Base-by-base conservation (phyloP, 1,284 basidiomycete genomes). In the Trichosporon coremiiforme region DNA sequence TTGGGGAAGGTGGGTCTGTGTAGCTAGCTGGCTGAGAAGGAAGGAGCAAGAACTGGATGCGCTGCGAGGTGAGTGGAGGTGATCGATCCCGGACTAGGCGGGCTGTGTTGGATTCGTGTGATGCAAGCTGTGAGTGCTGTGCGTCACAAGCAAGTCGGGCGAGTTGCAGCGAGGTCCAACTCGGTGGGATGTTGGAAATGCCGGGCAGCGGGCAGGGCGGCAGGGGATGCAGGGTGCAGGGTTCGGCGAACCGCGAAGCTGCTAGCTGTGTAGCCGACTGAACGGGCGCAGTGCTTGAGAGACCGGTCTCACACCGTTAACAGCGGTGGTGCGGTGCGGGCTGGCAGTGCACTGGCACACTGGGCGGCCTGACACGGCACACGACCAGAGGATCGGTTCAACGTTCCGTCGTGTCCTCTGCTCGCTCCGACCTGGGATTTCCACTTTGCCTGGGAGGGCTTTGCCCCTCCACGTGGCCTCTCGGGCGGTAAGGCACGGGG, bases 151-250 rank as follows among this genome's bases (percentile, higher is more conserved):
- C 17, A 45, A 20, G 50, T 22, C 20, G 10, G 50, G 5, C 20
- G 20, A 53, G 20, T 17, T 9, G 47, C 20, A 17, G 20, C 20
- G 50, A 25, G 50, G 50, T 53, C 50, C 50, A 53, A 53, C 50
- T 53, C 22, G 20, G 50, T 25, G 50, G 50, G 7, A 53, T 20
- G 57, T 62, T 62, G 57, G 57, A 62, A 62, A 62, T 62, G 57
- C 57, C 57, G 57, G 57, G 29, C 31, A 33, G 17, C 57, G 57
- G 31, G 57, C 57, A 33, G 57, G 57, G 29, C 1, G 7, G 17
- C 15, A 12, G 17, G 6, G 50, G 17, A 12, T 7, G 45, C 45
- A 20, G 45, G 45, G 45, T 17, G 17, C 20, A 53, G 31, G 31
- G 50, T 20, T 53, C 50, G 50, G 50, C 50, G 50, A 22, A 53